Base-by-base conservation (phyloP, 345 rosid species). In the Ailanthus altissimus region DNA sequence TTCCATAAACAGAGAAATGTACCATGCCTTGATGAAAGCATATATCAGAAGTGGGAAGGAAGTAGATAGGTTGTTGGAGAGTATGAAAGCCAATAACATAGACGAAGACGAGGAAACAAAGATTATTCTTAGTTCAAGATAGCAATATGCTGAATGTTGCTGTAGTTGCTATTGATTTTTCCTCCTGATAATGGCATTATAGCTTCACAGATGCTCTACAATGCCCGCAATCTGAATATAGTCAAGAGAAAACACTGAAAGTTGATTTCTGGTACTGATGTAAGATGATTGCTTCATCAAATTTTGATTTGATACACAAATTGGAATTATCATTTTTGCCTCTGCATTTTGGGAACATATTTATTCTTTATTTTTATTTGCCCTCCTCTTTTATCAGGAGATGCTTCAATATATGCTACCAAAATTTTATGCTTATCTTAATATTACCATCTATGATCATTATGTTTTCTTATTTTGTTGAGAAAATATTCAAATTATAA, bases 11-110 rank as follows among this genome's bases (percentile, higher is more conserved):
- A 70, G 72, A 59, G 83, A 81, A 63, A 72, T 81, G 69, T 79
- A 80, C 45, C 79, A 76, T 57, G 59, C 85, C 25, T 67, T 86
- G 53, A 63, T 77, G 32, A 79, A 86, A 73, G 77, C 72, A 10
- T 72, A 71, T 65, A 36, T 45, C 50, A 86, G 83, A 79, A 18
- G 36, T 59, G 84, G 87, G 25, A 76, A 76, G 76, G 71, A 81
- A 60, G 79, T 81, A 3, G 76, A 77, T 54, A 70, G 72, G 54
- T 70, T 79, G 43, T 23, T 80, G 70, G 71, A 64, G 70, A 65
- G 82, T 49, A 79, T 79, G 81, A 81, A 75, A 72, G 47, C 71
- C 3, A 81, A 77, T 61, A 21, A 74, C 23, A 58, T 82, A 70
- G 79, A 73, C 11, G 74, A 69, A 54, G 81, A 81, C 20, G 77